phyloP scores from a whole-genome alignment of 2,329 filamentous ascomycete species.

The Emmonsia crescens region DNA sequence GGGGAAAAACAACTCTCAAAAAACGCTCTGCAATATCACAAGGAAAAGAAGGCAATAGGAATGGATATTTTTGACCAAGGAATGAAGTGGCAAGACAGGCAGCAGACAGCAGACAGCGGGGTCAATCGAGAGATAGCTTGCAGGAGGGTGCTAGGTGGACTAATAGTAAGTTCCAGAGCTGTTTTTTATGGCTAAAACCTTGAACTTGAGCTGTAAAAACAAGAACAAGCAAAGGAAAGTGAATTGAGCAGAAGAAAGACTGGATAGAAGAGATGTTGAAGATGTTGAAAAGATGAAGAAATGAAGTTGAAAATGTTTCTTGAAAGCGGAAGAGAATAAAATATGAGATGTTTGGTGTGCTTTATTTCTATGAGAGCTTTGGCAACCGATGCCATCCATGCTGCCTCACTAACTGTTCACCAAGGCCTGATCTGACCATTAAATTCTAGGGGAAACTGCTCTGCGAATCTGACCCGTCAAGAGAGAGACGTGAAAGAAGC shows the following conservation, averaged over 20 bases:
- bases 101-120: not conserved
- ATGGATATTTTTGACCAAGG: not conserved
- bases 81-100: slow-evolving; percentile 1
- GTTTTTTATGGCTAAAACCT: not conserved
- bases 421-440: not conserved
- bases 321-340: too few species aligned
- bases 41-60: not conserved
- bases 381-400: not conserved
- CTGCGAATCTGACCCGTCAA: not conserved
- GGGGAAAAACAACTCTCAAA: not conserved
- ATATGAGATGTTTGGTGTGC: too few species aligned
- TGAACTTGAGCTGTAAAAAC: not conserved
- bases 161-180: not conserved
- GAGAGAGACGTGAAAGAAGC: too few species aligned
- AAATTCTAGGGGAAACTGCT: not conserved
- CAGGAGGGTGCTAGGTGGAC: not conserved
- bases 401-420: too few species aligned
- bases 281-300: slow-evolving; percentile 1
- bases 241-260: not conserved
- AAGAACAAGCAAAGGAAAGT: not conserved
- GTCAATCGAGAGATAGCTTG: not conserved
- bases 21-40: not conserved
- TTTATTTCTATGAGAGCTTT: too few species aligned
- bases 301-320: not conserved
- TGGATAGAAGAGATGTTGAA: slow-evolving; percentile 3